A percentile compares a stretch with the other conserved stretches of the same genome.
These are phyloP conservation scores for Chalciporus pseudorubinellus DNA, from an alignment of 768 basidiomycete species.

Conservation along the genomic window DNA sequence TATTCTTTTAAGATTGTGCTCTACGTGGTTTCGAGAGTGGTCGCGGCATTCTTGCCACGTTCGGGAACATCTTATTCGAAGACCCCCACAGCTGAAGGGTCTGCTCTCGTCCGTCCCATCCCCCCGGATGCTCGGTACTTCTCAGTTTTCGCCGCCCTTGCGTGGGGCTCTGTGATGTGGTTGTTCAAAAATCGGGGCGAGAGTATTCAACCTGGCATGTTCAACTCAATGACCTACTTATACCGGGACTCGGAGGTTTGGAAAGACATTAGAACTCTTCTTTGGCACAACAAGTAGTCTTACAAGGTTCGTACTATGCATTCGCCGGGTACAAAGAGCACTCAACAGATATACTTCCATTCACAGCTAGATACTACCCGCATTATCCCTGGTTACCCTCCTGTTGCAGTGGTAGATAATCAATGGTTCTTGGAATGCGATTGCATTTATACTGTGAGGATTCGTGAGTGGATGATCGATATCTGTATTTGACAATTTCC, in stretches of 20 bases:
- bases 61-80: slow-evolving; percentile 54
- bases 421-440: slow-evolving; percentile 50
- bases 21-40: slow-evolving; percentile 89
- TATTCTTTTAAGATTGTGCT: slow-evolving; percentile 74
- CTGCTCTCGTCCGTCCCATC: slow-evolving; percentile 56
- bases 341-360: not conserved
- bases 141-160: slow-evolving; percentile 79
- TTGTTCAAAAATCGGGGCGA: slow-evolving; percentile 84
- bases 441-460: slow-evolving; percentile 59
- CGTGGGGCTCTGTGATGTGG: slow-evolving; percentile 98
- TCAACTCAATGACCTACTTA: slow-evolving; percentile 92
- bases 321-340: not conserved
- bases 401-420: slow-evolving; percentile 36
- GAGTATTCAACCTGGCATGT: slow-evolving; percentile 96
- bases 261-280: slow-evolving; percentile 74
- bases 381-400: slow-evolving; percentile 21
- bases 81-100: slow-evolving; percentile 38
- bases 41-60: slow-evolving; percentile 90
- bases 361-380: slow-evolving; percentile 6
- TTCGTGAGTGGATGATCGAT: slow-evolving; percentile 6
- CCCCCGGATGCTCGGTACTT: slow-evolving; percentile 87
- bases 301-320: slow-evolving; percentile 8
- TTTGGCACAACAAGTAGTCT: slow-evolving; percentile 83
- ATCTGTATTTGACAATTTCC: slow-evolving; percentile 11
- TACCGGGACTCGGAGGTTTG: slow-evolving; percentile 92